These are phyloP conservation scores for Rubus idaeus DNA, from an alignment of 306 rosid genomes.

Conservation along the genomic window DNA sequence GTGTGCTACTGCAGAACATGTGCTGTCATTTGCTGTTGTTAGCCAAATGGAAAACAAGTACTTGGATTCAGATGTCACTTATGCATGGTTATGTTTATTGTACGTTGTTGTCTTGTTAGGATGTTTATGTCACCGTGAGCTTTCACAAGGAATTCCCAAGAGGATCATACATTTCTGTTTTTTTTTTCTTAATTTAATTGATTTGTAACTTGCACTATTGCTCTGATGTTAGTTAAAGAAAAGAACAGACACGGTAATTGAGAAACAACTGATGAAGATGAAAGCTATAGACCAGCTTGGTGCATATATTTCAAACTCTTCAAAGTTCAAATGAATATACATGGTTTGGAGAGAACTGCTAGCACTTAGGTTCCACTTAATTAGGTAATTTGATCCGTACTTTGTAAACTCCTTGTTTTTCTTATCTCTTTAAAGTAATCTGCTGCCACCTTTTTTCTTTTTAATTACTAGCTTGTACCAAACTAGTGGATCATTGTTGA, in stretches of 20 bases:
- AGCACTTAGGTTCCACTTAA: neutral
- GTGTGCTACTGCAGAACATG: slow-evolving; percentile 10
- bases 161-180: neutral
- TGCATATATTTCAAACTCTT: neutral
- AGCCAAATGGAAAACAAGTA: neutral
- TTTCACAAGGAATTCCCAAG: neutral
- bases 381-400: neutral
- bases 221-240: neutral
- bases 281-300: too few relatives aligned
- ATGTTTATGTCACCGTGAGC: neutral
- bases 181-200: neutral
- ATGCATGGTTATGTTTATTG: neutral
- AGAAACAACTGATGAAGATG: neutral
- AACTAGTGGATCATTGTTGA: neutral
- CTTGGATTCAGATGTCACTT: neutral
- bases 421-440: neutral
- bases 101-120: neutral
- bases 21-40: slow-evolving; percentile 8
- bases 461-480: neutral
- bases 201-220: neutral
- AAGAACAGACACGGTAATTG: neutral
- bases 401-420: neutral
- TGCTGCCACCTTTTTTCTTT: neutral
- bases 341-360: neutral
- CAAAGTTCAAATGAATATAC: neutral